Base-by-base conservation (phyloP, 179 eudicot species). In the Carnegiea gigantea region DNA sequence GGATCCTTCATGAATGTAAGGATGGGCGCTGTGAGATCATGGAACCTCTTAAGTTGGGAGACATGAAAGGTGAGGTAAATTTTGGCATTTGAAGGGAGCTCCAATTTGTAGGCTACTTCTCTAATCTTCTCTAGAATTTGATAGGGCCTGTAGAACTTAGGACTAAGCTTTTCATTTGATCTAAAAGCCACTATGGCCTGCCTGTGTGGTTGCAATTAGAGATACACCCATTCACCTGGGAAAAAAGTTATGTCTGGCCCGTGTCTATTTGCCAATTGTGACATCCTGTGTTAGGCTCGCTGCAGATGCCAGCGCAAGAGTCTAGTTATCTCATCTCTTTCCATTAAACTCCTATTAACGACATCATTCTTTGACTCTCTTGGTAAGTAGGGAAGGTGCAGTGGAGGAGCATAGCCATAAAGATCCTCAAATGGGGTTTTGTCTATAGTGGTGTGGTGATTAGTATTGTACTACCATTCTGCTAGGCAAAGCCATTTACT, bases 401-500 rank as follows among this genome's bases (percentile, higher is more conserved):
- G 1, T 4, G 71, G 79, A 8, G 79, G 79, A 8, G 71, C 9
- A 17, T 53, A 28, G 1, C 79, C 79, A 38, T 77, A 77, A 1
- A 77, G 9, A 13, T 7, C 40, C 11, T 77, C 51, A 23, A 57
- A 77, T 1, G 79, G 70, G 0, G 79, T 14, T 10, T 0, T n/a
- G 1, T 38, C 38, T 1, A 60, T 59, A 1, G 79, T 33, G 2
- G 20, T 6, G 24, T 77, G 68, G 1, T 17, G 5, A 2, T 64
- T 18, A 11, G 70, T 77, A 30, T 77, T 77, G 30, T 57, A 77
- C 49, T 70, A 57, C n/a, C 62, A 77, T 20, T 77, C 30, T 5
- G 79, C 70, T 6, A 36, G 20, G 9, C 7, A 5, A 0, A 77
- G 8, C 49, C 51, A 77, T 13, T 14, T 20, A 9, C 18, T 1